phyloP scores from a whole-genome alignment of 805 yeast species.

The Metschnikowia kofuensis region DNA sequence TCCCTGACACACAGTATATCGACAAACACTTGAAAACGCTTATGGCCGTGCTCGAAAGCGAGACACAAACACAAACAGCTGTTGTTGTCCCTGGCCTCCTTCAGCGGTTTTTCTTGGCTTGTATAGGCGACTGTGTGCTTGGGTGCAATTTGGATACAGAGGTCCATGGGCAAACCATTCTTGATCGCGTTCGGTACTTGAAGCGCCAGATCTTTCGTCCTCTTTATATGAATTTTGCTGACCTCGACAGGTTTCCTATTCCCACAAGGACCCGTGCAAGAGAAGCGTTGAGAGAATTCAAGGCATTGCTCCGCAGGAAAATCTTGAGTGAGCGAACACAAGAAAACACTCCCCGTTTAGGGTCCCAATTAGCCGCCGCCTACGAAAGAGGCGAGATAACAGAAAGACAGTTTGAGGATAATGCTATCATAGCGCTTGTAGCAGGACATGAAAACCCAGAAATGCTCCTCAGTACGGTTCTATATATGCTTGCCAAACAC shows the following conservation, averaged over 20 bases:
- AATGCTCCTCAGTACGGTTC: conserved; percentile 43
- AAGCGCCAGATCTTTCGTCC: conserved; percentile 56
- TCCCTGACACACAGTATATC: conserved; percentile 42
- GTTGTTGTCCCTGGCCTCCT: conserved; percentile 29
- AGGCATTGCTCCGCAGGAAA: conserved; percentile 14
- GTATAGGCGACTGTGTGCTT: conserved; percentile 47
- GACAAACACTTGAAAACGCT: conserved; percentile 36
- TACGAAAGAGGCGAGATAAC: conserved; percentile 35
- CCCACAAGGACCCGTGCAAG: conserved; percentile 46
- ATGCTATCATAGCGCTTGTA: conserved; percentile 51
- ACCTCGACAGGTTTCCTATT: conserved; percentile 47
- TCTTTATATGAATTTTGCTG: conserved; percentile 53
- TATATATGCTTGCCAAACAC: conserved; percentile 47
- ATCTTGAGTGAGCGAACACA: conserved; percentile 33
- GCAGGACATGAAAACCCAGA: conserved; percentile 69
- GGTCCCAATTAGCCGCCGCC: conserved; percentile 36
- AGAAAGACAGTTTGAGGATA: conserved; percentile 49
- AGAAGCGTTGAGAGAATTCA: conserved; percentile 28
- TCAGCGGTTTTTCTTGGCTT: conserved; percentile 47
- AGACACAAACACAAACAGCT: conserved; percentile 15
- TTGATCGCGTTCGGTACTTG: conserved; percentile 38
- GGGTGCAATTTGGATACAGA: conserved; percentile 48
- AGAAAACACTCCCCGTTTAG: conserved; percentile 24
- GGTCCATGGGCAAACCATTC: conserved; percentile 31
- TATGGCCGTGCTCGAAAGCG: conserved; percentile 22